These are phyloP conservation scores for Dipteronia dyeriana DNA, from an alignment of 345 rosid species.

Conservation along the genomic window DNA sequence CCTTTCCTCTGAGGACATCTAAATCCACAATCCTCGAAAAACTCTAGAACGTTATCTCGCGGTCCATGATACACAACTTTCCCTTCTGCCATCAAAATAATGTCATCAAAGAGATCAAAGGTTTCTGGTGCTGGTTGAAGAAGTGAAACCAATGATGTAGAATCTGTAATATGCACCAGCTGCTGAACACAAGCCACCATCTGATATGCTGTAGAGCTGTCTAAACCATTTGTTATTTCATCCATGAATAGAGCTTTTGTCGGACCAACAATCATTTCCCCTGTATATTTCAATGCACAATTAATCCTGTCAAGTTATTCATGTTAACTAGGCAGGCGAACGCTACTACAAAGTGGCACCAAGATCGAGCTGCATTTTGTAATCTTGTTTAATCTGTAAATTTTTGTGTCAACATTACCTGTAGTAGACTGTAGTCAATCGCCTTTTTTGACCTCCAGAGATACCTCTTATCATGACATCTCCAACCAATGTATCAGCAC, in stretches of 20 bases:
- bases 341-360: not conserved
- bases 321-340: too few species aligned
- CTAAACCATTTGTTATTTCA: slow-evolving; percentile 68
- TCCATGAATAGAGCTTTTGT: slow-evolving; percentile 68
- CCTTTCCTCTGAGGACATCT: slow-evolving; percentile 65
- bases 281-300: slow-evolving; percentile 30
- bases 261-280: slow-evolving; percentile 75
- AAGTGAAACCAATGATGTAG: slow-evolving; percentile 57
- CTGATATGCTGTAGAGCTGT: slow-evolving; percentile 70
- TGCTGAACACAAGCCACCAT: slow-evolving; percentile 59
- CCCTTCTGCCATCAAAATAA: slow-evolving; percentile 64
- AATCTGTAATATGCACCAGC: slow-evolving; percentile 53
- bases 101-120: slow-evolving; percentile 62
- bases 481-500: slow-evolving; percentile 51
- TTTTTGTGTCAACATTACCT: slow-evolving; percentile 23
- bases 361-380: not conserved
- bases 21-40: slow-evolving; percentile 67
- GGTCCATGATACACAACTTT: slow-evolving; percentile 63
- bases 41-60: slow-evolving; percentile 31
- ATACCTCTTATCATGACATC: slow-evolving; percentile 49
- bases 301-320: not conserved
- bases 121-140: slow-evolving; percentile 76
- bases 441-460: slow-evolving; percentile 56
- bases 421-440: slow-evolving; percentile 54
- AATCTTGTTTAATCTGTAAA: not conserved